Conservation (phyloP, 306 rosid genomes). For the Ormosia semicastrata region DNA sequence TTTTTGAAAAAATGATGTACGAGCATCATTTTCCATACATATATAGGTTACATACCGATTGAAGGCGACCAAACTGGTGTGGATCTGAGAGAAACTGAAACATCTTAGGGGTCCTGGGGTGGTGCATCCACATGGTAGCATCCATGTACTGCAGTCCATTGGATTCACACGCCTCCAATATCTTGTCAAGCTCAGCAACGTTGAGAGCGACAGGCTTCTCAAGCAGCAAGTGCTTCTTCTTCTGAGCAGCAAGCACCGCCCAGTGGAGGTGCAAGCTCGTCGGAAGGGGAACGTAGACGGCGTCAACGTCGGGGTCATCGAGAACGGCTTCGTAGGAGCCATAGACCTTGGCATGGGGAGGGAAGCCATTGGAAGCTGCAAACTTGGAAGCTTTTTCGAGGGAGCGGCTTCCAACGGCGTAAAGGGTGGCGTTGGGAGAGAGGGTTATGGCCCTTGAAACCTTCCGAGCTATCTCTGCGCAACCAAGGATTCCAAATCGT, state of each 20-base stretch:
- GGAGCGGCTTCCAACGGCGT: slow-evolving; percentile 71
- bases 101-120: slow-evolving; percentile 75
- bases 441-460: slow-evolving; percentile 58
- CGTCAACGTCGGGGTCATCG: slow-evolving; percentile 66
- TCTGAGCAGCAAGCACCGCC: slow-evolving; percentile 75
- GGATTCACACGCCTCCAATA: slow-evolving; percentile 58
- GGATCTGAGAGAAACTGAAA: slow-evolving; percentile 50
- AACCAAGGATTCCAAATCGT: slow-evolving; percentile 73
- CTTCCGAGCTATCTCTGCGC: slow-evolving; percentile 72
- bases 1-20: too few relatives aligned
- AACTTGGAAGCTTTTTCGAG: slow-evolving; percentile 57
- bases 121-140: slow-evolving; percentile 84
- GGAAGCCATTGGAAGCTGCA: slow-evolving; percentile 56
- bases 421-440: slow-evolving; percentile 58
- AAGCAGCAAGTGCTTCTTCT: slow-evolving; percentile 74
- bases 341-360: slow-evolving; percentile 52
- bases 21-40: too few relatives aligned
- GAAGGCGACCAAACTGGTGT: slow-evolving; percentile 56
- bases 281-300: slow-evolving; percentile 73
- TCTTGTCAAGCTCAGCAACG: slow-evolving; percentile 58
- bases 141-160: slow-evolving; percentile 81
- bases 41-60: slow-evolving; percentile 37
- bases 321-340: slow-evolving; percentile 72
- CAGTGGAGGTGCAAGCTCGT: slow-evolving; percentile 65
- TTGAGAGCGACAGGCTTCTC: slow-evolving; percentile 83